Percentiles rank a stretch among this genome's conserved stretches.
phyloP scores from a whole-genome alignment of 2,329 filamentous ascomycete genomes.

The Exophiala calicioides region DNA sequence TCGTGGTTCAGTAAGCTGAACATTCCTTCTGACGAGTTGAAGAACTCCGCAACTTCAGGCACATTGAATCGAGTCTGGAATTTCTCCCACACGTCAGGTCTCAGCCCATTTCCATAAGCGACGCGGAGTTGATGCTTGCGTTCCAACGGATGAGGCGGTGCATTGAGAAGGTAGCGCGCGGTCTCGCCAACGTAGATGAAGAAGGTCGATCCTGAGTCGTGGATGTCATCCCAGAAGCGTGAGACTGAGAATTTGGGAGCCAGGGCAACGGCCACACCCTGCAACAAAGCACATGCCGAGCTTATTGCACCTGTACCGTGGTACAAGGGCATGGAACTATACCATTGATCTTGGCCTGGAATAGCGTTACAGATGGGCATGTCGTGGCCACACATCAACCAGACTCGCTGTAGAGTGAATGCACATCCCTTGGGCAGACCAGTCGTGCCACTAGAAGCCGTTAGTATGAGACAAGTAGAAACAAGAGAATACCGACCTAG shows the following conservation, averaged over 20 bases:
- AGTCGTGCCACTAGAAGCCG: constrained; percentile 53
- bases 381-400: constrained; percentile 37
- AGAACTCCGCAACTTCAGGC: constrained; percentile 68
- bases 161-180: constrained; percentile 51
- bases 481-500: constrained; percentile 46
- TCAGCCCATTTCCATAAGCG: constrained; percentile 51
- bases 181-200: constrained; percentile 59
- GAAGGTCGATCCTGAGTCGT: constrained; percentile 52
- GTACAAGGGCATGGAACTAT: constrained; percentile 76
- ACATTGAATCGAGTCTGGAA: constrained; percentile 44
- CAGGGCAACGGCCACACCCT: constrained; percentile 46
- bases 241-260: constrained; percentile 39
- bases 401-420: constrained; percentile 56
- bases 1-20: constrained; percentile 63
- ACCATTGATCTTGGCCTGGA: constrained; percentile 61
- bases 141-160: constrained; percentile 48
- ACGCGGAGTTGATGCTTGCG: constrained; percentile 47
- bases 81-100: constrained; percentile 51
- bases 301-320: constrained; percentile 71
- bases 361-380: constrained; percentile 9
- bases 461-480: background rate
- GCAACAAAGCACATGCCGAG: constrained; percentile 54
- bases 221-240: constrained; percentile 31
- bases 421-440: constrained; percentile 71
- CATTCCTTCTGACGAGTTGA: constrained; percentile 74